Evolutionary conservation across 2,329 filamentous ascomycete species (phyloP), one percentile per base, ranked within the genome.

Genomic region (Penicillium sp.): DNA sequence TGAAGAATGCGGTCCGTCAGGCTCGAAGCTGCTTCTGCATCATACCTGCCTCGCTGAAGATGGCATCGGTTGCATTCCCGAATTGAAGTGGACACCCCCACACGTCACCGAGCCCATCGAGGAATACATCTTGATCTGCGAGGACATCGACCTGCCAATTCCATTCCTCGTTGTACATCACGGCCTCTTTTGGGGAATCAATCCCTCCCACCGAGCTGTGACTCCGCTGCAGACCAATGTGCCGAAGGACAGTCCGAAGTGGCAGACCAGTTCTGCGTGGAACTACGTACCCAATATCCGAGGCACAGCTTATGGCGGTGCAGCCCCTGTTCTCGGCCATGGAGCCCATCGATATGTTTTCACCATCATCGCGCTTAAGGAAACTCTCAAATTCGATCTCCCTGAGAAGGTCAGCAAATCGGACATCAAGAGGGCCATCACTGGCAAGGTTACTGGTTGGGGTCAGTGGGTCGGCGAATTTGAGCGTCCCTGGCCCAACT

Each of bases 291-390:
- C 69, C 19, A 73, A 68, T 48, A 10, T 64, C 0, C 57, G 57
- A 9, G 62, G 65, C 1, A 54, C 47, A 1, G 51, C 70, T 1
- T 75, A 74, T 44, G 49, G 59, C 4, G 65, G 65, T 7, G 68
- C 71, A 8, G 64, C 57, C 11, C 65, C 72, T 5, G 64, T 69
- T 7, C 58, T 67, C 26, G 71, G 69, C 0, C 71, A 75, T 37
- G 72, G 71, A 13, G 43, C 44, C 5, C 72, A 75, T 58, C 67
- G 71, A 9, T 75, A 73, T 47, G 59, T 72, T 19, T 74, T 66
- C 51, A 68, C 70, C 9, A 60, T 74, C 11, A 55, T 74, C 4
- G 70, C 70, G 6, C 63, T 74, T 29, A 63, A 64, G 5, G 63
- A 65, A 27, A 48, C 52, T 4, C 50, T 74, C 7, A 55, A 65